Evolutionary conservation across 805 yeast species (phyloP).

Genomic region (Candida cerambycidarum): DNA sequence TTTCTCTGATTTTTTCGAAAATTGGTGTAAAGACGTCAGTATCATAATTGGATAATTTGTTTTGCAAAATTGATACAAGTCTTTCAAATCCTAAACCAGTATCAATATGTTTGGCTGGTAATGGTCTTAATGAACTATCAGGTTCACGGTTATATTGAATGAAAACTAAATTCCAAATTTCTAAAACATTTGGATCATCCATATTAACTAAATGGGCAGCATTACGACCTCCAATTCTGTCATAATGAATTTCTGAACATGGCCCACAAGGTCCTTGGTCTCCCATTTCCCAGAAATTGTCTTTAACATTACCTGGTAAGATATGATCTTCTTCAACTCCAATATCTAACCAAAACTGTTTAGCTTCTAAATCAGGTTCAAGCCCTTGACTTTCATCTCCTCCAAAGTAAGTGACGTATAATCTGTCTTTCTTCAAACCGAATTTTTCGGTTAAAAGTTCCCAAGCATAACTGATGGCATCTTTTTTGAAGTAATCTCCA

Average conservation of each 20-base stretch:
- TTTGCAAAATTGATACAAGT: slow-evolving; percentile 89
- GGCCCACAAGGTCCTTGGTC: slow-evolving; percentile 99
- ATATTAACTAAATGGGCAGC: slow-evolving; percentile 86
- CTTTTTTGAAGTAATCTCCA: slow-evolving; percentile 97
- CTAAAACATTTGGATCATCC: slow-evolving; percentile 98
- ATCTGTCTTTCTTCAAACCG: slow-evolving; percentile 72
- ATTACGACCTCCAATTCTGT: slow-evolving; percentile 97
- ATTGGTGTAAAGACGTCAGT: slow-evolving; percentile 95
- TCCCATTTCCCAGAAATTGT: slow-evolving; percentile 99
- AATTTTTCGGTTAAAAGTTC: slow-evolving; percentile 83
- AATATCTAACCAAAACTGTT: slow-evolving; percentile 75
- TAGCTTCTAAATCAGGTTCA: slow-evolving; percentile 93
- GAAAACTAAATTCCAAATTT: slow-evolving; percentile 97
- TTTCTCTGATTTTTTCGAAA: slow-evolving; percentile 81
- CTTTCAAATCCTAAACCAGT: slow-evolving; percentile 99
- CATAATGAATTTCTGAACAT: slow-evolving; percentile 96
- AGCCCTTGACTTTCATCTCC: slow-evolving; percentile 84
- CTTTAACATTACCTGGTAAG: slow-evolving; percentile 84
- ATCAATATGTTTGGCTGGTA: slow-evolving; percentile 95
- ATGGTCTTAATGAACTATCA: slow-evolving; percentile 70
- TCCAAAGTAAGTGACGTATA: slow-evolving; percentile 95
- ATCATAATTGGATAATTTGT: slow-evolving; percentile 90
- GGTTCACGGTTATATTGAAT: slow-evolving; percentile 96
- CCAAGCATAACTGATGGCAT: slow-evolving; percentile 89
- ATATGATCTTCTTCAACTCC: slow-evolving; percentile 94